phyloP scores from a whole-genome alignment of 371 early-diverging fungal genomes.

The Rhizomucor miehei region DNA sequence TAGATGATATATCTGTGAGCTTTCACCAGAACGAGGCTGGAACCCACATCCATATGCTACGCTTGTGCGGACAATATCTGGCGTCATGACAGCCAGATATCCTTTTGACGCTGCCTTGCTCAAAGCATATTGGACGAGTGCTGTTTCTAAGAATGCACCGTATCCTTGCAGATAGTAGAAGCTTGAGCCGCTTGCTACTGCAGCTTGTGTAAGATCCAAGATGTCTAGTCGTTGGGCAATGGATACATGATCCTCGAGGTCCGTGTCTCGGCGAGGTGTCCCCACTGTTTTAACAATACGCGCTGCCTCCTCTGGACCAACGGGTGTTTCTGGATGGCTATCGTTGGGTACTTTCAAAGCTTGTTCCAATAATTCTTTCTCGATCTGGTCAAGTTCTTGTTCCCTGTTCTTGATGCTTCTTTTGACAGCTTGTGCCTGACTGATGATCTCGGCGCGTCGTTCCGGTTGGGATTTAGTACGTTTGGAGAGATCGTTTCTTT shows the following conservation, averaged over 20 bases:
- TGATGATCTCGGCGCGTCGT: not conserved
- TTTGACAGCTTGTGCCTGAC: constrained; percentile 17
- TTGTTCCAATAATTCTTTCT: constrained; percentile 42
- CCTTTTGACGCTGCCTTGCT: constrained; percentile 68
- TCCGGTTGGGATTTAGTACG: constrained; percentile 7
- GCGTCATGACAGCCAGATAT: constrained; percentile 79
- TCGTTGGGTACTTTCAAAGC: constrained; percentile 72
- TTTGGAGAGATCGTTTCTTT: constrained; percentile 51
- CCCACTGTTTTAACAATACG: constrained; percentile 48
- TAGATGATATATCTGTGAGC: constrained; percentile 85
- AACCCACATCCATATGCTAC: constrained; percentile 91
- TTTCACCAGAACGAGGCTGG: constrained; percentile 72
- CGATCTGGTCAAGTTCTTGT: constrained; percentile 24
- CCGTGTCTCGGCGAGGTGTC: constrained; percentile 21
- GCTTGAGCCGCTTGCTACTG: constrained; percentile 77
- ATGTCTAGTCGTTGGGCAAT: constrained; percentile 63
- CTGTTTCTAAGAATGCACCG: constrained; percentile 85
- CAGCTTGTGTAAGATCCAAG: constrained; percentile 81
- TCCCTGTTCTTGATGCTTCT: constrained; percentile 36
- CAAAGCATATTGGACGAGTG: constrained; percentile 84
- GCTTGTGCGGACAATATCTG: constrained; percentile 81
- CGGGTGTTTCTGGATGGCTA: constrained; percentile 62
- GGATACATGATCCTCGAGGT: constrained; percentile 65
- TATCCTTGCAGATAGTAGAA: constrained; percentile 86
- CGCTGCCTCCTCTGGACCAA: constrained; percentile 65